These are phyloP conservation scores for Hypoxylon sp. DNA, from an alignment of 2,329 filamentous ascomycete genomes.

Conservation along the genomic window DNA sequence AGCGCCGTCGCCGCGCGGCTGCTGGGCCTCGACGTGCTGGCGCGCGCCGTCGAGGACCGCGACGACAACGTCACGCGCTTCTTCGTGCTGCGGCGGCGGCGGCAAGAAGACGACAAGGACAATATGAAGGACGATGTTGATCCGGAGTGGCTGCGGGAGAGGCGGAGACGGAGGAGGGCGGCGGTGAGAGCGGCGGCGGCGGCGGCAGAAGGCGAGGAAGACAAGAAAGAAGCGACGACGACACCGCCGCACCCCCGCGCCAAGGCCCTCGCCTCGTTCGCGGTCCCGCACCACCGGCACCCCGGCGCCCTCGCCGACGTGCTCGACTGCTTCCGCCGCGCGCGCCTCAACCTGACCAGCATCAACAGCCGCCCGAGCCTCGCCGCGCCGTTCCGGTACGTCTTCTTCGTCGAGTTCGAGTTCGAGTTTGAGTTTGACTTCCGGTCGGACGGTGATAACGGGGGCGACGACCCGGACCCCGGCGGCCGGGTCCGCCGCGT, in stretches of 20 bases:
- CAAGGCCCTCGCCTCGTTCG: conserved; percentile 86
- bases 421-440: too few relatives aligned
- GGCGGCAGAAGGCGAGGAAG: not conserved
- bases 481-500: conserved; percentile 67
- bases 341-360: conserved; percentile 83
- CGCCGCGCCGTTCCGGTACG: conserved; percentile 78
- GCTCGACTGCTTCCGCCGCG: conserved; percentile 77
- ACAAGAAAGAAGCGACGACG: conserved; percentile 5
- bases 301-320: conserved; percentile 86
- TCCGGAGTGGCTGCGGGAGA: not conserved
- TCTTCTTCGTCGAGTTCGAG: conserved; percentile 95
- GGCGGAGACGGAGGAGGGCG: not conserved
- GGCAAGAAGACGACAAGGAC: not conserved
- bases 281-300: conserved; percentile 73
- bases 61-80: conserved; percentile 82
- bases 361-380: conserved; percentile 88
- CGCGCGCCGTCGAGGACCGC: conserved; percentile 73
- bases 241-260: conserved; percentile 40
- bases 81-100: conserved; percentile 64
- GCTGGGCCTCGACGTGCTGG: conserved; percentile 74
- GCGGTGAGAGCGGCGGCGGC: not conserved
- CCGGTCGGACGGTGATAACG: too few relatives aligned
- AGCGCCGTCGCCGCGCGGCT: conserved; percentile 75
- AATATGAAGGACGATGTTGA: conserved; percentile 34
- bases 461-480: conserved; percentile 63